Evolutionary conservation across 2,329 filamentous ascomycete species (phyloP).

Genomic region (Epichloe uncinata): DNA sequence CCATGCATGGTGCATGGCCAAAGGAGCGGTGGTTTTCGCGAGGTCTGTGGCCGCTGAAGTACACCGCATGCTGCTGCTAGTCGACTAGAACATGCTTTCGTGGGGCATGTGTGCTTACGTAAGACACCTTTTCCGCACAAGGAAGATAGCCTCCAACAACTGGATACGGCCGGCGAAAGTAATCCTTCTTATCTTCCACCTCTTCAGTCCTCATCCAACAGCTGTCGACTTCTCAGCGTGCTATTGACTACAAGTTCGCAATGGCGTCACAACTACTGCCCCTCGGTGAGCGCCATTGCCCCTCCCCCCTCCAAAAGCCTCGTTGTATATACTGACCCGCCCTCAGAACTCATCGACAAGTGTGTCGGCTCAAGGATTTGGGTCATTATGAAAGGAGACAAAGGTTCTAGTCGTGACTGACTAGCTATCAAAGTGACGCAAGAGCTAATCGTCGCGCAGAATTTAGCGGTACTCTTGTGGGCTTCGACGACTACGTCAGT

Average conservation of each 20-base stretch:
- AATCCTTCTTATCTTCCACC: neutral
- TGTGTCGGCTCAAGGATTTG: constrained; percentile 96
- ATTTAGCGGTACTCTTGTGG: constrained; percentile 85
- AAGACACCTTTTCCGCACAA: neutral
- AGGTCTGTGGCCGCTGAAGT: neutral
- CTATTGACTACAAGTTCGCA: constrained; percentile 9
- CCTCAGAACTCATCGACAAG: constrained; percentile 89
- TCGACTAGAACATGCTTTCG: neutral
- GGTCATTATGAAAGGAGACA: constrained; percentile 99
- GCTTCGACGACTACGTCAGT: constrained; percentile 99
- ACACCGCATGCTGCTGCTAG: too few relatives aligned
- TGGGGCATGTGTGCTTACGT: neutral
- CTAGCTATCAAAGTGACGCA: neutral
- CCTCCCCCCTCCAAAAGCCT: neutral
- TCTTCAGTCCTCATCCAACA: neutral
- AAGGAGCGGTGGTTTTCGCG: neutral
- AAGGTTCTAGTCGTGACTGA: constrained; percentile 43
- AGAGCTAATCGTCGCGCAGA: constrained; percentile 38
- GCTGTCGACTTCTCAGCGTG: neutral
- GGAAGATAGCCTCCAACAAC: neutral
- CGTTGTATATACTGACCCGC: neutral
- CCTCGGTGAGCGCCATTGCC: constrained; percentile 38
- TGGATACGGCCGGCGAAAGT: neutral
- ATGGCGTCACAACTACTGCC: constrained; percentile 67
- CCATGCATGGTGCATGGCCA: constrained; percentile 3